Base-by-base conservation (phyloP, 2,329 filamentous ascomycete species). In the Aspergillus sp. region DNA sequence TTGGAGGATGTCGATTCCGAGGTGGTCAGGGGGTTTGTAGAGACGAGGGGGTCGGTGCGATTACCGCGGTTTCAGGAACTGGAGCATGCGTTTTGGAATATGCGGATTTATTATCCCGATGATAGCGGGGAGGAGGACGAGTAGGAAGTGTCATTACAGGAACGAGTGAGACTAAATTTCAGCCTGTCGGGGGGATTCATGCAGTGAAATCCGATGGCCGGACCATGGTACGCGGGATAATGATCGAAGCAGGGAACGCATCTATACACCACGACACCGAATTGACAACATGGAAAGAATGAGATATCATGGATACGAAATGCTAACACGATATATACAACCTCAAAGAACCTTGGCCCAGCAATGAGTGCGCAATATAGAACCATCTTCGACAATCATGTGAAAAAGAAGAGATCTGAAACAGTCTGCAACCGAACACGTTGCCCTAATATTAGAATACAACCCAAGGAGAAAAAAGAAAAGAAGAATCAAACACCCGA, bases 71-170 rank as follows among this genome's bases (percentile, higher is more conserved):
- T 77, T 54, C 69, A 69, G 36, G 61, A 60, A 11, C 65, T 71
- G 54, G 70, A 74, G 51, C 68, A 72, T 68, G 72, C 75, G 0
- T 77, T 77, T 61, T 77, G 74, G 74, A 70, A 67, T 32, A 73
- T 73, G 66, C 65, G 73, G 22, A 53, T 77, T 10, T 77, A 77
- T 62, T 73, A 58, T 55, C 52, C 60, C 11, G 26, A n/a, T 26
- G n/a, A 49, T 59, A 57, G 14, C 3, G 61, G 61, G 42, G 24
- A 54, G 7, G 56, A 18, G 24, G 52, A 20, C 24, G 29, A 52
- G 3, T 32, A 49, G 49, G 26, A 50, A 7, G 1, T 16, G 36
- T 42, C 36, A 42, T 42, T 6, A 7, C 16, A 6, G 14, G n/a
- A 6, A 11, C 5, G 14, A n/a, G 3, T 16, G 36, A 14, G 6